Conservation (phyloP, 164 flowering plant species). For the Protea cynaroides region DNA sequence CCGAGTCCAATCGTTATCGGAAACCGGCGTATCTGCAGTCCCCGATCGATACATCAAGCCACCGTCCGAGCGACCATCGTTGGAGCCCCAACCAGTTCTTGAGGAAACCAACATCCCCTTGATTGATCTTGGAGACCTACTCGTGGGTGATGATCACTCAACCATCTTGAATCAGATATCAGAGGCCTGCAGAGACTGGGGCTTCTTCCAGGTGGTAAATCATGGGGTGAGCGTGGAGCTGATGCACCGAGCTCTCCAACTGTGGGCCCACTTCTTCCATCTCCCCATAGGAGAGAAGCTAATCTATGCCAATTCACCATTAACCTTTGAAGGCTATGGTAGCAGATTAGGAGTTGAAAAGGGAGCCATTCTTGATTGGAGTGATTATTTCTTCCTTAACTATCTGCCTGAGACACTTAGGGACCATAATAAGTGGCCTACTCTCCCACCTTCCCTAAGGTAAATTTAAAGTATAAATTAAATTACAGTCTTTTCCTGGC, state of each 20-base stretch:
- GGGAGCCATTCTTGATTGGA: slow-evolving; percentile 74
- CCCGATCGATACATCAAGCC: slow-evolving; percentile 79
- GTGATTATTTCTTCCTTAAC: slow-evolving; percentile 71
- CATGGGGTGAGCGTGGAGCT: slow-evolving; percentile 61
- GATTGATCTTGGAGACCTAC: slow-evolving; percentile 43
- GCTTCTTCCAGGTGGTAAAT: slow-evolving; percentile 77
- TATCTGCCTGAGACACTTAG: slow-evolving; percentile 34
- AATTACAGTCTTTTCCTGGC: no score
- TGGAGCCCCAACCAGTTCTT: no score
- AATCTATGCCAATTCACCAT: slow-evolving; percentile 55
- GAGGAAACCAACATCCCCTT: slow-evolving; percentile 58
- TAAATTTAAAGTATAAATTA: slow-evolving; percentile 10
- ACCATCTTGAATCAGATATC: slow-evolving; percentile 22
- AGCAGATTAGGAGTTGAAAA: slow-evolving; percentile 76
- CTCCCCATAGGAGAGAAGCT: slow-evolving; percentile 58
- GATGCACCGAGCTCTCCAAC: slow-evolving; percentile 39
- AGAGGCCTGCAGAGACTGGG: slow-evolving; percentile 72
- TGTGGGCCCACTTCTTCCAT: slow-evolving; percentile 63
- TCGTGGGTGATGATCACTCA: background rate
- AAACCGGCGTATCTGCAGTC: slow-evolving; percentile 32
- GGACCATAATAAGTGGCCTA: slow-evolving; percentile 60
- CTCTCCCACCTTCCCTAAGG: slow-evolving; percentile 47
- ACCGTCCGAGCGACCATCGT: slow-evolving; percentile 56
- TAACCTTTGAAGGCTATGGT: slow-evolving; percentile 78
- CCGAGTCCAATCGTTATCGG: slow-evolving; percentile 77